These are phyloP conservation scores for Wolfiporia cocos DNA, from an alignment of 1,284 basidiomycete genomes.

Conservation along the genomic window DNA sequence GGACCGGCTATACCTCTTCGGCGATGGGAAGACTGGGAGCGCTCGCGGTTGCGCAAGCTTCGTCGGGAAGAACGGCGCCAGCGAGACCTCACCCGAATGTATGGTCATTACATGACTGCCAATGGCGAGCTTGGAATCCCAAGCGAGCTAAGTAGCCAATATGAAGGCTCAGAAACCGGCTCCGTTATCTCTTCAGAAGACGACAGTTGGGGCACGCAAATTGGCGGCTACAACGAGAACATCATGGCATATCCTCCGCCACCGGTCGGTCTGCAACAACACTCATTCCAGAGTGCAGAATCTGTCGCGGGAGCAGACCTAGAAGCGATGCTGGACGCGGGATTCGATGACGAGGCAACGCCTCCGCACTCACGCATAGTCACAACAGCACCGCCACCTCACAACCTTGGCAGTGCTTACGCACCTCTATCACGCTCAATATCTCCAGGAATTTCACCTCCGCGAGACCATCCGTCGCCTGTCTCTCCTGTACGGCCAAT, in stretches of 20 bases:
- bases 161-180: conserved; percentile 68
- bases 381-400: conserved; percentile 33
- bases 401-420: conserved; percentile 44
- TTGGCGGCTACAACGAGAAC: conserved; percentile 87
- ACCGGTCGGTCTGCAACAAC: conserved; percentile 60
- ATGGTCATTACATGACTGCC: conserved; percentile 60
- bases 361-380: conserved; percentile 25
- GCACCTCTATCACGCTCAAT: conserved; percentile 45
- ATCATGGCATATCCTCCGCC: conserved; percentile 75
- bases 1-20: conserved; percentile 78
- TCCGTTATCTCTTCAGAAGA: conserved; percentile 87
- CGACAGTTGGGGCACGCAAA: conserved; percentile 87
- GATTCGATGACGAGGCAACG: conserved; percentile 68
- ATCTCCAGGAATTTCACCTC: conserved; percentile 32
- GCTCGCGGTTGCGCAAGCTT: conserved; percentile 89
- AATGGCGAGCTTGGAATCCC: conserved; percentile 56
- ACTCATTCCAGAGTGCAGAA: conserved; percentile 45
- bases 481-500: conserved; percentile 32
- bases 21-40: conserved; percentile 99
- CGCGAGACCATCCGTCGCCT: conserved; percentile 31
- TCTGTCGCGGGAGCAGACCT: conserved; percentile 73
- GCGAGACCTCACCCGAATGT: conserved; percentile 71
- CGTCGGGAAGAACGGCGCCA: conserved; percentile 85
- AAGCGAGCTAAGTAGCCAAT: conserved; percentile 51
- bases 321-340: conserved; percentile 84